Evolutionary conservation across 768 basidiomycete species (phyloP).

Genomic region (Leccinum aurantiacum): DNA sequence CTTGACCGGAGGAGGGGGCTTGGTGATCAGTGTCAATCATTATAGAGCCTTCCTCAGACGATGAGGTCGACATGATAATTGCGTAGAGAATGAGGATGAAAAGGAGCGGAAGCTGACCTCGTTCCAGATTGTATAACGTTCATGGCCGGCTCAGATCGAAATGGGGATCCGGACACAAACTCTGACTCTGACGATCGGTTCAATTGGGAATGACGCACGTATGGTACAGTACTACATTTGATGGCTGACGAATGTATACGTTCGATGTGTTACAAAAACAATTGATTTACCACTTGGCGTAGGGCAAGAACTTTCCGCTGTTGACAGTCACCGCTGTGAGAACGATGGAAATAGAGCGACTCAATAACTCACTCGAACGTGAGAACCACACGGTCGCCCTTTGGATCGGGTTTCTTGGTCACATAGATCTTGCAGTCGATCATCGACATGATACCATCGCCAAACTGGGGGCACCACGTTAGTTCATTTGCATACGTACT

Average conservation of each 20-base stretch:
- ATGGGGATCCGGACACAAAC: conserved; percentile 1
- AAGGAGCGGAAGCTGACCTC: conserved; percentile 4
- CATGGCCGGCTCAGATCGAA: conserved; percentile 15
- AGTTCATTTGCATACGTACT: neutral
- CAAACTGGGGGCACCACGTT: conserved; percentile 49
- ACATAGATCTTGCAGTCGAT: conserved; percentile 77
- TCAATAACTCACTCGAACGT: conserved; percentile 68
- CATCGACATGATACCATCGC: conserved; percentile 89
- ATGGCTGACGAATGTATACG: conserved; percentile 4
- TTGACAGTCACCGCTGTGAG: conserved; percentile 4
- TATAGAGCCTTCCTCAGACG: conserved; percentile 11
- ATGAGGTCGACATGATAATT: conserved; percentile 12
- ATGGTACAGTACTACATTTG: neutral
- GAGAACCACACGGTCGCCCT: conserved; percentile 75
- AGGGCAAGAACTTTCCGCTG: conserved; percentile 79
- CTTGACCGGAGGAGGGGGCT: conserved; percentile 11
- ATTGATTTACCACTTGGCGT: conserved; percentile 57
- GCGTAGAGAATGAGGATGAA: neutral
- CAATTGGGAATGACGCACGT: conserved; percentile 5
- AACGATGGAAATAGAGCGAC: neutral
- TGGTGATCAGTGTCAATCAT: neutral
- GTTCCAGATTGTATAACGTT: conserved; percentile 2
- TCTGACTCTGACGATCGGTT: conserved; percentile 2
- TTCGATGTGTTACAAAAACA: neutral
- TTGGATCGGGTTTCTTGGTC: conserved; percentile 69